These are phyloP conservation scores for Venturia aucupariae DNA, from an alignment of 2,329 filamentous ascomycete genomes.

Conservation along the genomic window DNA sequence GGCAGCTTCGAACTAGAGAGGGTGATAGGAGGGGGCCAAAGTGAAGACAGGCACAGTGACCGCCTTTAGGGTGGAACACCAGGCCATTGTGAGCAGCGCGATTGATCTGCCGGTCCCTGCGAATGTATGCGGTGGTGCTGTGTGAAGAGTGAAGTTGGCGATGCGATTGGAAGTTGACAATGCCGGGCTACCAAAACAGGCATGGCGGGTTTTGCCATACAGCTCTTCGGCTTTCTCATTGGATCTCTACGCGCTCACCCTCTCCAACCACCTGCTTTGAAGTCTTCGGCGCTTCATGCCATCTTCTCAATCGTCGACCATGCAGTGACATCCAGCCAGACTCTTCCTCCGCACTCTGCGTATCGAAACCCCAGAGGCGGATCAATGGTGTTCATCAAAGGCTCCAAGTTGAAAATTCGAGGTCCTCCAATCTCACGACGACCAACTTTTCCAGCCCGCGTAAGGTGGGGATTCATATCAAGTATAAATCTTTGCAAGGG, in stretches of 20 bases:
- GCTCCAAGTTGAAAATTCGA: too few relatives aligned
- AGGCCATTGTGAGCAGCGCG: background rate
- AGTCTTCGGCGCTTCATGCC: background rate
- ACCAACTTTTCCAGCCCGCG: too few relatives aligned
- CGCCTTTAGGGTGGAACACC: background rate
- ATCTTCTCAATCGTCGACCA: background rate
- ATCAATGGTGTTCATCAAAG: too few relatives aligned
- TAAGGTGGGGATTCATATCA: too few relatives aligned
- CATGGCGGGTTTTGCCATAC: background rate
- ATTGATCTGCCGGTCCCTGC: background rate
- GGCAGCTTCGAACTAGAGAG: background rate
- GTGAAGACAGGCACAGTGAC: background rate
- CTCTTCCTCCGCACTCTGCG: too few relatives aligned
- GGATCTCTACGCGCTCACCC: background rate
- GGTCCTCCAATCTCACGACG: too few relatives aligned
- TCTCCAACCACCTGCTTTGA: slow-evolving; percentile 2
- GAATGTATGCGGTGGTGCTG: background rate
- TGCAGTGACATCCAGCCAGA: background rate
- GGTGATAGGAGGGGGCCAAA: background rate
- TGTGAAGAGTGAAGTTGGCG: background rate
- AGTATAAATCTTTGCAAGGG: too few relatives aligned
- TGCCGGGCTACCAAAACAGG: background rate
- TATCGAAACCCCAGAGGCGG: too few relatives aligned
- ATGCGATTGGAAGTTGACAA: background rate
- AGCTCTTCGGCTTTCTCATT: background rate